A percentile compares a stretch with the other conserved stretches of the same genome.
Evolutionary conservation across 2,329 filamentous ascomycete genomes (phyloP).

Genomic region (Colletotrichum caudatum): DNA sequence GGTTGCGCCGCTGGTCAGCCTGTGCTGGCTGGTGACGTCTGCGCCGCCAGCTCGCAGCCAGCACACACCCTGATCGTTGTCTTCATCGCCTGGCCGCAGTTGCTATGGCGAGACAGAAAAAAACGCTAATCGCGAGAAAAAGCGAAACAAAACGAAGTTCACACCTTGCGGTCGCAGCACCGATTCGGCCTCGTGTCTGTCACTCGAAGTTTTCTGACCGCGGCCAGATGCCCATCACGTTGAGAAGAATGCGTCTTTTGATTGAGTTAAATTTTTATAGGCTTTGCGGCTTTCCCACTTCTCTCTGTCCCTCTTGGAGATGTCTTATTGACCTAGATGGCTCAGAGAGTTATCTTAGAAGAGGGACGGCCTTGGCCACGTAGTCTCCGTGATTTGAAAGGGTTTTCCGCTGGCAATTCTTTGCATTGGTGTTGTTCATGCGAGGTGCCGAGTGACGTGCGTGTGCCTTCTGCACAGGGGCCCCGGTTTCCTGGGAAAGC

Average conservation of each 20-base stretch:
- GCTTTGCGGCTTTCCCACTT: not conserved
- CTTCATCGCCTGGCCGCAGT: not conserved
- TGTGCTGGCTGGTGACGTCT: constrained; percentile 23
- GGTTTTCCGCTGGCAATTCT: constrained; percentile 6
- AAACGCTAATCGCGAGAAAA: constrained; percentile 2
- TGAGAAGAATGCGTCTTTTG: not conserved
- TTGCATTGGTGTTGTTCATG: constrained; percentile 38
- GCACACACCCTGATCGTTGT: constrained; percentile 10
- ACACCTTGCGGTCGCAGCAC: constrained; percentile 5
- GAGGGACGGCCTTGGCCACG: not conserved
- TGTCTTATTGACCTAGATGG: not conserved
- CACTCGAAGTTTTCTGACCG: not conserved
- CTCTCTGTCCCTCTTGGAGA: not conserved
- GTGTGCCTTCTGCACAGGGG: constrained; percentile 9
- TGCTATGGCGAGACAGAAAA: not conserved
- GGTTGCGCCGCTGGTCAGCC: not conserved
- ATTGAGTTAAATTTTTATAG: not conserved
- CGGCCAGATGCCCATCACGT: not conserved
- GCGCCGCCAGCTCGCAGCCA: constrained; percentile 8
- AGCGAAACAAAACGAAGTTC: not conserved
- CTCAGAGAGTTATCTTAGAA: not conserved
- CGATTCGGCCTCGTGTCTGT: not conserved
- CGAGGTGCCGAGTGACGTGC: constrained; percentile 30
- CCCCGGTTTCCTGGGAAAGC: constrained; percentile 18
- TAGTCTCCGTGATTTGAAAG: constrained; percentile 1